phyloP scores from a whole-genome alignment of 257 asterid genomes.

The Przewalskia tangutica region DNA sequence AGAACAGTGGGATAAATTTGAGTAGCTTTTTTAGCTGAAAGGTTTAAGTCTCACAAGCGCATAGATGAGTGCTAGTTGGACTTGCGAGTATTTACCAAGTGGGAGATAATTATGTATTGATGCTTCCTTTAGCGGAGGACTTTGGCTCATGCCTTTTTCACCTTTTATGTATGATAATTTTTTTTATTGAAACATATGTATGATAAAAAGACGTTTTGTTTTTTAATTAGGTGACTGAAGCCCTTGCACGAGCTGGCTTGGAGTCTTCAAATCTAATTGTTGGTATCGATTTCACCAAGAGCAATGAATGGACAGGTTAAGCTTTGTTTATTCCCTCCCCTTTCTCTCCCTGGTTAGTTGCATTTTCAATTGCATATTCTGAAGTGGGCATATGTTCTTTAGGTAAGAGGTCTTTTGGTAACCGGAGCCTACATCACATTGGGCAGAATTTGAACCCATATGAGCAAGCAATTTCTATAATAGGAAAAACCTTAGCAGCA shows the following conservation, averaged over 20 bases:
- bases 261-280: slow-evolving; percentile 93
- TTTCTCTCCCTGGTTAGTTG: not conserved
- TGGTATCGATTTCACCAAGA: slow-evolving; percentile 92
- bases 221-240: slow-evolving; percentile 66
- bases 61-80: not conserved
- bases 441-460: slow-evolving; percentile 68
- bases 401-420: slow-evolving; percentile 67
- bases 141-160: not conserved
- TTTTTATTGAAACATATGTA: not conserved
- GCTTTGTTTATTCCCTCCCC: not conserved
- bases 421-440: slow-evolving; percentile 70
- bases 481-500: slow-evolving; percentile 82
- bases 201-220: not conserved
- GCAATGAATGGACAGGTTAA: slow-evolving; percentile 97
- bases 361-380: slow-evolving; percentile 9
- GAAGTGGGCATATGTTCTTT: slow-evolving; percentile 15
- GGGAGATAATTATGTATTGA: not conserved
- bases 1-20: too few relatives aligned
- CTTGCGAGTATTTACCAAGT: not conserved
- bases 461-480: slow-evolving; percentile 80
- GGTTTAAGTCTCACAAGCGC: not conserved
- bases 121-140: not conserved
- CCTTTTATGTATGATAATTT: not conserved
- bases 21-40: too few relatives aligned
- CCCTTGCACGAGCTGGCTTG: slow-evolving; percentile 82